phyloP scores from a whole-genome alignment of 192 early-diverging fungal species.

The Entomortierella lignicola region DNA sequence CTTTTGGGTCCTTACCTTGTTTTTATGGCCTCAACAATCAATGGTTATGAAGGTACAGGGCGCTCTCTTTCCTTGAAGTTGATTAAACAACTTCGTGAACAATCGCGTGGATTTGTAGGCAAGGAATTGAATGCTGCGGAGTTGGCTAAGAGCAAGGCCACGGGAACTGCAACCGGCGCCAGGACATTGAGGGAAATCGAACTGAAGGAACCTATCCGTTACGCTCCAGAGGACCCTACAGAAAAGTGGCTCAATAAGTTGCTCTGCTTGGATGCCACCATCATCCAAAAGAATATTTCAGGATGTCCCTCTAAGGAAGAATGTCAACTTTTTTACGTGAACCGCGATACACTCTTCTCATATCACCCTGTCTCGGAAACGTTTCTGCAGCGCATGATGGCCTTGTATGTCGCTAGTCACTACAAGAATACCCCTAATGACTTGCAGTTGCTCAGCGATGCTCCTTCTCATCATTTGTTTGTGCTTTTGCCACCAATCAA shows the following conservation, averaged over 20 bases:
- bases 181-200: constrained; percentile 91
- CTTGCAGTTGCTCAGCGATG: constrained; percentile 96
- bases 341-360: constrained; percentile 98
- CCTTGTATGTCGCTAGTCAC: constrained; percentile 96
- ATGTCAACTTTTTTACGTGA: constrained; percentile 97
- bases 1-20: constrained; percentile 96
- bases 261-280: constrained; percentile 91
- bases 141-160: constrained; percentile 54
- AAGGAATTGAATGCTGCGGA: constrained; percentile 56
- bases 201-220: constrained; percentile 95
- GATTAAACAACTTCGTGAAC: constrained; percentile 94
- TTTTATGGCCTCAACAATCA: constrained; percentile 99
- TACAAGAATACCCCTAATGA: constrained; percentile 99
- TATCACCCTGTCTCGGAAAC: constrained; percentile 97
- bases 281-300: constrained; percentile 74
- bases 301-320: constrained; percentile 94
- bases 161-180: constrained; percentile 59
- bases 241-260: constrained; percentile 97
- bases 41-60: constrained; percentile 99
- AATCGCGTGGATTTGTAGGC: constrained; percentile 79
- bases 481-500: constrained; percentile 93
- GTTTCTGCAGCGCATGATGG: constrained; percentile 98
- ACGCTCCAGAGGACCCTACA: constrained; percentile 85
- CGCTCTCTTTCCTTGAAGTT: constrained; percentile 96
- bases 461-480: constrained; percentile 97